phyloP scores from a whole-genome alignment of 208 protist genomes.

The Trypanosoma melophagium region DNA sequence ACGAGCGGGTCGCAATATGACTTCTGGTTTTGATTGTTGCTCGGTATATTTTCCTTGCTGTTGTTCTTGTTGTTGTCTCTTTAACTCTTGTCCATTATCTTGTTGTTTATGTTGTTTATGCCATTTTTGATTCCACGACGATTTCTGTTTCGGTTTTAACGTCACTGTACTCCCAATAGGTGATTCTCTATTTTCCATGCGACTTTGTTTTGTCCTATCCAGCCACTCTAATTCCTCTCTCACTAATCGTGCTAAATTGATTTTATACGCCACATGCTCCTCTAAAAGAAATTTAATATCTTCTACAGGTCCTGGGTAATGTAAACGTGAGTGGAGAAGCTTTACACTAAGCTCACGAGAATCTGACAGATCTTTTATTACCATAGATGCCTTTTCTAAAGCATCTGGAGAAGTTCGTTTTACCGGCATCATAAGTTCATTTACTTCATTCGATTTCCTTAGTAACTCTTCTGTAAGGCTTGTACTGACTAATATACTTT shows the following conservation, averaged over 20 bases:
- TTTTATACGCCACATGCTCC: slow-evolving; percentile 62
- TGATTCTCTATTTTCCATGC: background rate
- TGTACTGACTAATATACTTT: slow-evolving; percentile 42
- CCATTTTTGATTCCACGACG: no score
- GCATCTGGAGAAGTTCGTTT: slow-evolving; percentile 6
- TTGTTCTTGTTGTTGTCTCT: no score
- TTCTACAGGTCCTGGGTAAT: slow-evolving; percentile 49
- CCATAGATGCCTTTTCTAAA: slow-evolving; percentile 30
- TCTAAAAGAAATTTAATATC: slow-evolving; percentile 82
- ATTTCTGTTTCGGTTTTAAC: slow-evolving; percentile 1
- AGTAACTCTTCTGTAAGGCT: slow-evolving; percentile 41
- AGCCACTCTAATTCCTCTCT: slow-evolving; percentile 64
- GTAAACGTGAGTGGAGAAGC: slow-evolving; percentile 35
- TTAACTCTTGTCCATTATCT: no score
- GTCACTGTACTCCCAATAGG: background rate
- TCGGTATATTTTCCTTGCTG: background rate
- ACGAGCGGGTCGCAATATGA: background rate
- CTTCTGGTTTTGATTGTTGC: background rate
- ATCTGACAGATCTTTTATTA: slow-evolving; percentile 29
- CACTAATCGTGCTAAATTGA: slow-evolving; percentile 41
- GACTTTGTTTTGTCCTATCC: slow-evolving; percentile 1
- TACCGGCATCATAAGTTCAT: slow-evolving; percentile 20
- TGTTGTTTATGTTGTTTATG: background rate
- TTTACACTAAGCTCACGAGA: slow-evolving; percentile 41
- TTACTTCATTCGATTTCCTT: slow-evolving; percentile 18